These are phyloP conservation scores for Thelephora aurantiotincta DNA, from an alignment of 768 basidiomycete genomes.

Conservation along the genomic window DNA sequence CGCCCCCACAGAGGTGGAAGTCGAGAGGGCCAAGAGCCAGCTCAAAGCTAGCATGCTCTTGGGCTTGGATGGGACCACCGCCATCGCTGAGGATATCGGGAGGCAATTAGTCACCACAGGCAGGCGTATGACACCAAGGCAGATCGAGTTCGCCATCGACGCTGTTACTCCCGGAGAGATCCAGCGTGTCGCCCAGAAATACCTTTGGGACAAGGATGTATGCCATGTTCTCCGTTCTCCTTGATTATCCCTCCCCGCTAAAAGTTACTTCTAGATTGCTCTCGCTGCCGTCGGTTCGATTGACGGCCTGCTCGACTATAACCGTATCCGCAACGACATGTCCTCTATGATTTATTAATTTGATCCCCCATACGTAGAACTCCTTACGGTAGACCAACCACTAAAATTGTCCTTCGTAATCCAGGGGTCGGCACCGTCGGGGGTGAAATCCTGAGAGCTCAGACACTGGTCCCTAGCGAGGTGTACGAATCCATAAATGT, in stretches of 20 bases:
- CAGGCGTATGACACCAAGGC: slow-evolving; percentile 75
- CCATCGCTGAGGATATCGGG: slow-evolving; percentile 97
- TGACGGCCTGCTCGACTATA: slow-evolving; percentile 92
- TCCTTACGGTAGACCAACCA: too few species aligned
- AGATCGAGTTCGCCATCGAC: slow-evolving; percentile 89
- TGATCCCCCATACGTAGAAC: too few species aligned
- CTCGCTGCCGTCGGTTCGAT: slow-evolving; percentile 81
- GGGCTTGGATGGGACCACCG: slow-evolving; percentile 88
- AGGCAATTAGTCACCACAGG: slow-evolving; percentile 93
- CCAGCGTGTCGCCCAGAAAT: slow-evolving; percentile 88
- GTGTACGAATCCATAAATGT: too few species aligned
- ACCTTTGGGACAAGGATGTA: slow-evolving; percentile 94
- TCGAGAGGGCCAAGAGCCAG: slow-evolving; percentile 97
- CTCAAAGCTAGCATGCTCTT: slow-evolving; percentile 90
- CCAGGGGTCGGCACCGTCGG: too few species aligned
- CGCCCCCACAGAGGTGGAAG: slow-evolving; percentile 69
- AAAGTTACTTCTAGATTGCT: slow-evolving; percentile 37
- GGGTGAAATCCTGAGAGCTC: too few species aligned
- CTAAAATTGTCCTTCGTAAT: too few species aligned
- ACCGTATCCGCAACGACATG: slow-evolving; percentile 74
- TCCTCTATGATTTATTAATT: slow-evolving; percentile 61
- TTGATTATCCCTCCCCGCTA: not conserved
- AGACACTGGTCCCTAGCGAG: too few species aligned
- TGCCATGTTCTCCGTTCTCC: slow-evolving; percentile 15
- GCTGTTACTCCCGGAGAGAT: slow-evolving; percentile 82